Percentiles rank a stretch among this genome's conserved stretches.
Evolutionary conservation across 495 filamentous ascomycete genomes (phyloP).

Genomic region (Apodospora peruviana): DNA sequence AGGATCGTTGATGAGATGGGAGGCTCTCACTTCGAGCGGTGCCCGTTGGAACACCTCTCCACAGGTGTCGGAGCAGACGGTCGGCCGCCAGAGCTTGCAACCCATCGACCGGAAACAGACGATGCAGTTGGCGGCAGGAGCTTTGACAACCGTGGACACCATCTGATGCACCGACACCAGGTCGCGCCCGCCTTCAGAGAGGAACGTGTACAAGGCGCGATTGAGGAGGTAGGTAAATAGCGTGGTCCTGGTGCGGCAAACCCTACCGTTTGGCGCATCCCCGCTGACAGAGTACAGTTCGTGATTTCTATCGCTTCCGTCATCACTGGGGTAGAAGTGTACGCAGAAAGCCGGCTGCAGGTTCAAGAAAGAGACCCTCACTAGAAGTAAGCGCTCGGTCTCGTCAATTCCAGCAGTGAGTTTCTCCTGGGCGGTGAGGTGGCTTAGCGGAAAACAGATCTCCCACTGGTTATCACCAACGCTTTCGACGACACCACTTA

Average conservation of each 20-base stretch:
- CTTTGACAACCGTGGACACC: neutral
- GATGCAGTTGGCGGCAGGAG: conserved; percentile 5
- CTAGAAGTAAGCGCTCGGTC: conserved; percentile 7
- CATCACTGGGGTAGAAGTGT: conserved; percentile 11
- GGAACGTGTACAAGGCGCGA: neutral
- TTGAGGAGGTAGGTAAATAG: conserved; percentile 10
- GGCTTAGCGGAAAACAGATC: conserved; percentile 8
- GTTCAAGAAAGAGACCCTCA: conserved; percentile 9
- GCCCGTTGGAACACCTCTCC: conserved; percentile 2
- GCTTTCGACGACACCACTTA: conserved; percentile 7
- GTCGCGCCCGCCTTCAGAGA: neutral
- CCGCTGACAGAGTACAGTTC: conserved; percentile 1
- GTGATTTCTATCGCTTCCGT: conserved; percentile 2
- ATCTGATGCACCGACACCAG: conserved; percentile 1
- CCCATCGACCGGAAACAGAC: conserved; percentile 1
- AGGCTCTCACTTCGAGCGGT: conserved; percentile 6
- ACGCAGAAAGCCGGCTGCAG: conserved; percentile 13
- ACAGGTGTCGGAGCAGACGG: conserved; percentile 3
- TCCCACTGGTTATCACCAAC: conserved; percentile 11
- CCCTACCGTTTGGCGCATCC: conserved; percentile 6
- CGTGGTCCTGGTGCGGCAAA: conserved; percentile 7
- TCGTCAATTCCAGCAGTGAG: conserved; percentile 5
- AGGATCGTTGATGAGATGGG: conserved; percentile 6
- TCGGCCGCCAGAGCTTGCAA: conserved; percentile 4
- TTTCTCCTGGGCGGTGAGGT: conserved; percentile 2